Base-by-base conservation (phyloP, 2,329 filamentous ascomycete genomes). In the Coniochaeta sp. region DNA sequence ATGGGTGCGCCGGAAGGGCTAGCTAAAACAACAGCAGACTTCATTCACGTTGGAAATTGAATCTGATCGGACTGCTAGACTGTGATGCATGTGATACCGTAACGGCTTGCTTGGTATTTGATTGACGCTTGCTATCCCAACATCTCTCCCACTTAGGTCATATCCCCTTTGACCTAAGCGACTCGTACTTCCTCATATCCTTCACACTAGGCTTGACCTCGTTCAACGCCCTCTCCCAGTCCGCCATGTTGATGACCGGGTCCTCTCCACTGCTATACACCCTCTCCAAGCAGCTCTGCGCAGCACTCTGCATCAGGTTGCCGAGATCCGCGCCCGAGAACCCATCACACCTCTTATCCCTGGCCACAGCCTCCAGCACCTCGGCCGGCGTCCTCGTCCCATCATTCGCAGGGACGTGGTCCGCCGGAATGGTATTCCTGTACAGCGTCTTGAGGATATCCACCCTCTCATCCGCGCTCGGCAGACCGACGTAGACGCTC, bases 401-500 rank as follows among this genome's bases (percentile, higher is more conserved):
- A n/a, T n/a, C n/a, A n/a, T 22, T 42, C 12, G 38, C 16, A 57
- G 20, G 59, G 53, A 18, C 24, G 9, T 33, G 47, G 2, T 42
- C 49, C 6, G 20, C 38, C 8, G 54, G 51, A 27, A 84, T 70
- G 3, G 69, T 71, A 45, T 75, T 79, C 52, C 70, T 69, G 60
- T 78, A 81, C 24, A 83, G 72, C 27, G 91, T 89, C 51, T 78
- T 78, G 20, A 99, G 74, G 55, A 99, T 99, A 52, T 95, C 90
- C 0, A 88, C 87, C 13, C 94, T 80, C 65, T 96, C 66, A 7
- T 84, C 77, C 0, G 85, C 75, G 24, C 83, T 85, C 0, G 94
- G 94, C 0, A 97, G 72, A 61, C 94, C 91, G 33, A 99, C 87
- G 60, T 92, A 96, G 26, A 97, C 78, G n/a, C 86, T 81, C 0